A percentile compares a stretch with the other conserved stretches of the same genome.
Conservation (phyloP, 495 filamentous ascomycete species). For the Penicillium malachiteum region DNA sequence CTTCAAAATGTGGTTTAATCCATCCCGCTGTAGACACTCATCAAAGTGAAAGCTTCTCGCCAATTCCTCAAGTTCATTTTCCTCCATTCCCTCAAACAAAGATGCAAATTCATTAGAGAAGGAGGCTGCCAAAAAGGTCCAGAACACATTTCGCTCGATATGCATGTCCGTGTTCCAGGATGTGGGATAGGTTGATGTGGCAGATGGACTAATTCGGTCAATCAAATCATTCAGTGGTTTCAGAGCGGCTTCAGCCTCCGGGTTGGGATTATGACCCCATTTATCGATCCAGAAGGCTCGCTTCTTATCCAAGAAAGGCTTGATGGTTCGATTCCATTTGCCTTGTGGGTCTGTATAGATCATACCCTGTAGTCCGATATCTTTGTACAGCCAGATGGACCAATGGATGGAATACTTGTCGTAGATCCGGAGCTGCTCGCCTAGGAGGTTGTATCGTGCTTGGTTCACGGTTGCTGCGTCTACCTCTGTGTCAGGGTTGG, state of each 20-base stretch:
- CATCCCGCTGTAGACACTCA: constrained; percentile 54
- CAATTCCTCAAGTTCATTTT: constrained; percentile 55
- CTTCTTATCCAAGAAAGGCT: constrained; percentile 58
- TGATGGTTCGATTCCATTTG: constrained; percentile 50
- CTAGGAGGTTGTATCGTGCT: constrained; percentile 52
- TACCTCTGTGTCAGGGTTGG: constrained; percentile 29
- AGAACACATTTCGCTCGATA: constrained; percentile 49
- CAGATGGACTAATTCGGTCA: constrained; percentile 35
- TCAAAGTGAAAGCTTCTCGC: constrained; percentile 58
- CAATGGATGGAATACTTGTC: constrained; percentile 55
- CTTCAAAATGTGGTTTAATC: constrained; percentile 54
- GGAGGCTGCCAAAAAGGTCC: constrained; percentile 52
- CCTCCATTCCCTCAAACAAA: constrained; percentile 52
- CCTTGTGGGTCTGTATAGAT: constrained; percentile 48
- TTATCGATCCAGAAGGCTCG: constrained; percentile 49
- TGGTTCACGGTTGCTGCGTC: constrained; percentile 49
- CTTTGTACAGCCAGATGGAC: constrained; percentile 67
- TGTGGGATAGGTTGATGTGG: constrained; percentile 52
- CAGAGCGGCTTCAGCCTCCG: constrained; percentile 36
- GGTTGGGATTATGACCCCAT: constrained; percentile 49
- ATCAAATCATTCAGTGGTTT: constrained; percentile 44
- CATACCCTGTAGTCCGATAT: constrained; percentile 66
- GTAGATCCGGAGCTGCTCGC: constrained; percentile 58
- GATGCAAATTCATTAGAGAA: constrained; percentile 58
- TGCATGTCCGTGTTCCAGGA: constrained; percentile 59